Conservation (phyloP, 169 alveolate species). For the Eimeria acervulina region DNA sequence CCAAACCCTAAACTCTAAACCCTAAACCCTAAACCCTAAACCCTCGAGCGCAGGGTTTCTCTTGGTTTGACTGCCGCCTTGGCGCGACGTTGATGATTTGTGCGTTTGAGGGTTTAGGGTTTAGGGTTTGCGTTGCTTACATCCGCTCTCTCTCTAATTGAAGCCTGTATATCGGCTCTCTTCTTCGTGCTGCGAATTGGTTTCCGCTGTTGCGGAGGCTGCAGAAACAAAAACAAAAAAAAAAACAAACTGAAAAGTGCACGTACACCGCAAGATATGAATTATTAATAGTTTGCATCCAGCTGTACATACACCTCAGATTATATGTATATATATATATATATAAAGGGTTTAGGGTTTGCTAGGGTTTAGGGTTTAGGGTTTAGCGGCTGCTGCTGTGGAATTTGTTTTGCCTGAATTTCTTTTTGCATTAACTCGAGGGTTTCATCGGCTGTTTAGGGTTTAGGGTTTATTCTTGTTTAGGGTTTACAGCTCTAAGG, state of each 20-base stretch:
- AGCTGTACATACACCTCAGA: not conserved
- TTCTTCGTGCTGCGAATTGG: constrained; percentile 75
- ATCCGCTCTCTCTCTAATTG: constrained; percentile 43
- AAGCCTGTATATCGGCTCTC: constrained; percentile 73
- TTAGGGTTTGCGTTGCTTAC: too few relatives aligned
- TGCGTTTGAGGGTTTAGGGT: not conserved
- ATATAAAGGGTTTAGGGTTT: too few relatives aligned
- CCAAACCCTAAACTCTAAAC: too few relatives aligned
- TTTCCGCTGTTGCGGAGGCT: constrained; percentile 12
- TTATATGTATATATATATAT: not conserved
- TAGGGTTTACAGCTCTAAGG: too few relatives aligned
- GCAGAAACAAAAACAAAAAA: not conserved
- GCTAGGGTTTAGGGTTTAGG: too few relatives aligned
- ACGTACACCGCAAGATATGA: too few relatives aligned
- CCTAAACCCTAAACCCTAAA: not conserved
- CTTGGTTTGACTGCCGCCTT: not conserved
- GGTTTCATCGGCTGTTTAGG: too few relatives aligned
- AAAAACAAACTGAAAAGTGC: not conserved
- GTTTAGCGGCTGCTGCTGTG: too few relatives aligned
- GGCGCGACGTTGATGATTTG: not conserved
- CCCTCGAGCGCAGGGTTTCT: too few relatives aligned
- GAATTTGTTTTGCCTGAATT: too few relatives aligned
- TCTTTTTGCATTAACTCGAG: too few relatives aligned
- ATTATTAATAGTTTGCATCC: not conserved
- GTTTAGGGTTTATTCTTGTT: too few relatives aligned